A percentile compares a stretch with the other conserved stretches of the same genome.
These are phyloP conservation scores for Cytospora mali DNA, from an alignment of 2,329 filamentous ascomycete species.

Conservation along the genomic window DNA sequence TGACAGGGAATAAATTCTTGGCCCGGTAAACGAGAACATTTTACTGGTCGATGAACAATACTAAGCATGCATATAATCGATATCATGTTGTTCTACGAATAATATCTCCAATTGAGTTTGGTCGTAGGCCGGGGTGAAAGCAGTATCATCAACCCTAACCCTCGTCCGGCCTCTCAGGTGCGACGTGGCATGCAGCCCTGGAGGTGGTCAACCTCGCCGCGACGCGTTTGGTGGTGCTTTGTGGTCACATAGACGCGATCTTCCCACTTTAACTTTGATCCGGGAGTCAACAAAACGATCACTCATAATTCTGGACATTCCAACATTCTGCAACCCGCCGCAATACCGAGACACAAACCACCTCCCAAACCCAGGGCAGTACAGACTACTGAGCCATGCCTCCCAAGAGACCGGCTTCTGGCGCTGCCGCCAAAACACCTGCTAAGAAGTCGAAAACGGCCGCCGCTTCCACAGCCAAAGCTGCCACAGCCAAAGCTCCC, in stretches of 20 bases:
- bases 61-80: not conserved
- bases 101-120: too few relatives aligned
- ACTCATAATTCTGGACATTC: not conserved
- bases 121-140: too few relatives aligned
- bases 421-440: not conserved
- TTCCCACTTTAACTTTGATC: not conserved
- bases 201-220: too few relatives aligned
- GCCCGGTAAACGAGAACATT: not conserved
- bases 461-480: not conserved
- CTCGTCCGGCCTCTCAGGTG: not conserved
- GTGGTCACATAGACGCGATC: not conserved
- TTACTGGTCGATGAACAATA: not conserved
- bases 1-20: too few relatives aligned
- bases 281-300: not conserved
- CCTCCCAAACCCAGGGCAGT: not conserved
- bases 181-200: not conserved
- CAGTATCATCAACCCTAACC: not conserved
- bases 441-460: constrained; percentile 9
- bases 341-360: not conserved
- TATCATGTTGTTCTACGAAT: too few relatives aligned
- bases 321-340: not conserved
- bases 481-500: not conserved
- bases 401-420: constrained; percentile 7
- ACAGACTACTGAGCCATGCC: not conserved
- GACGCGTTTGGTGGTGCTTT: too few relatives aligned